A percentile compares a stretch with the other conserved stretches of the same genome.
Evolutionary conservation across 306 rosid species (phyloP).

Genomic region (Vigna reflexopilosa): DNA sequence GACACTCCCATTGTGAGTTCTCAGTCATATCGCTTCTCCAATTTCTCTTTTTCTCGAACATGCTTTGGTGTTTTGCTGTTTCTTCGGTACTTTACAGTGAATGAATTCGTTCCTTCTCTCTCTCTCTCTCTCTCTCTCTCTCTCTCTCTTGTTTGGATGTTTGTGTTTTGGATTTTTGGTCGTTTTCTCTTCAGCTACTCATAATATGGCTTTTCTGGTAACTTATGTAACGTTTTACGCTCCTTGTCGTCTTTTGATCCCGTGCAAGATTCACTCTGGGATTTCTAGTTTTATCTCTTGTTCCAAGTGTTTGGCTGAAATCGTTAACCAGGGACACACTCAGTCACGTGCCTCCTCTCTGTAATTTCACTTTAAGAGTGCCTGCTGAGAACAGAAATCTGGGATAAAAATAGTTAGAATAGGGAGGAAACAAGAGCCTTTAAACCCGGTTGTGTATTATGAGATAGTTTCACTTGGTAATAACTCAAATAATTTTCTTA

Average conservation of each 20-base stretch:
- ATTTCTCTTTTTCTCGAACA: conserved; percentile 22
- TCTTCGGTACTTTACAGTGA: background rate
- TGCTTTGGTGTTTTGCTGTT: conserved; percentile 28
- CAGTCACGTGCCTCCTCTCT: conserved; percentile 20
- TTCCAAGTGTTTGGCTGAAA: conserved; percentile 23
- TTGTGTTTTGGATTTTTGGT: conserved; percentile 28
- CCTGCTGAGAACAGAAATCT: conserved; percentile 2
- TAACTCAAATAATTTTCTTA: conserved; percentile 16
- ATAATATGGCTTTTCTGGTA: background rate
- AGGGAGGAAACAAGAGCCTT: background rate
- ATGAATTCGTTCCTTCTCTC: background rate
- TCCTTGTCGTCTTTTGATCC: conserved; percentile 36
- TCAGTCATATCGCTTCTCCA: conserved; percentile 5
- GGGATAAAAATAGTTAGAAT: background rate
- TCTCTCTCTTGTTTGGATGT: background rate
- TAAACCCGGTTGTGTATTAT: background rate
- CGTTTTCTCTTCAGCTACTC: conserved; percentile 23
- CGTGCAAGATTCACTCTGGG: conserved; percentile 23
- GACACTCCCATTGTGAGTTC: conserved; percentile 89
- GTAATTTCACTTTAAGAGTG: conserved; percentile 15
- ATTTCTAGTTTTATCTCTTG: conserved; percentile 22
- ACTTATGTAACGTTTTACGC: conserved; percentile 33
- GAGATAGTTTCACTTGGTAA: background rate
- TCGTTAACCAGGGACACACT: conserved; percentile 7
- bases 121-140: too few relatives aligned